A percentile compares a stretch with the other conserved stretches of the same genome.
Evolutionary conservation across 164 flowering plant genomes (phyloP).

Genomic region (Berberis thunbergii): DNA sequence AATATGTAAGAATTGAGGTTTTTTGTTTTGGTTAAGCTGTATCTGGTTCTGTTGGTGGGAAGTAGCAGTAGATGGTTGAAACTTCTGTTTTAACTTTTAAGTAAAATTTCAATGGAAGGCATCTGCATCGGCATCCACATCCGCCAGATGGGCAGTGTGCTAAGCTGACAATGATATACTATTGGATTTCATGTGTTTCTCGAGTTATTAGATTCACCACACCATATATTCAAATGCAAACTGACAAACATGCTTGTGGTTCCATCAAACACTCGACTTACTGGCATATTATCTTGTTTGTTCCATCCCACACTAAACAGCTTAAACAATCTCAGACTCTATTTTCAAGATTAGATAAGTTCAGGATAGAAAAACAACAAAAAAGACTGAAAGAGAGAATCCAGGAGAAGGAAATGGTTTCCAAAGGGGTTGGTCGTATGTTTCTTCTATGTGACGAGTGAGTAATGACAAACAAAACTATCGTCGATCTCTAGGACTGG

Average conservation of each 20-base stretch:
- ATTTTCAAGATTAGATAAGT: not conserved
- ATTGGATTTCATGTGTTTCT: not conserved
- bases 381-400: not conserved
- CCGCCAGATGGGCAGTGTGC: constrained; percentile 2
- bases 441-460: not conserved
- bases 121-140: not conserved
- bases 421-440: not conserved
- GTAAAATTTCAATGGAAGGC: not conserved
- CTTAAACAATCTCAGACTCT: too few species aligned
- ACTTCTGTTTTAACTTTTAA: constrained; percentile 44
- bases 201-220: too few species aligned
- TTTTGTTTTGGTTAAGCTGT: too few species aligned
- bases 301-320: too few species aligned
- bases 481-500: too few species aligned
- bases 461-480: not conserved
- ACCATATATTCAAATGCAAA: constrained; percentile 15
- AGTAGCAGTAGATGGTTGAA: not conserved
- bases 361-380: not conserved
- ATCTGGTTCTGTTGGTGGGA: too few species aligned
- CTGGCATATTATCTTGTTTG: too few species aligned
- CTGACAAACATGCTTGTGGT: constrained; percentile 51
- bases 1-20: too few species aligned
- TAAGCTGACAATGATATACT: not conserved
- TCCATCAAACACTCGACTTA: not conserved
- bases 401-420: not conserved